A percentile compares a stretch with the other conserved stretches of the same genome.
Conservation (phyloP, 2,329 filamentous ascomycete species). For the Diaporthe citrichinensis region DNA sequence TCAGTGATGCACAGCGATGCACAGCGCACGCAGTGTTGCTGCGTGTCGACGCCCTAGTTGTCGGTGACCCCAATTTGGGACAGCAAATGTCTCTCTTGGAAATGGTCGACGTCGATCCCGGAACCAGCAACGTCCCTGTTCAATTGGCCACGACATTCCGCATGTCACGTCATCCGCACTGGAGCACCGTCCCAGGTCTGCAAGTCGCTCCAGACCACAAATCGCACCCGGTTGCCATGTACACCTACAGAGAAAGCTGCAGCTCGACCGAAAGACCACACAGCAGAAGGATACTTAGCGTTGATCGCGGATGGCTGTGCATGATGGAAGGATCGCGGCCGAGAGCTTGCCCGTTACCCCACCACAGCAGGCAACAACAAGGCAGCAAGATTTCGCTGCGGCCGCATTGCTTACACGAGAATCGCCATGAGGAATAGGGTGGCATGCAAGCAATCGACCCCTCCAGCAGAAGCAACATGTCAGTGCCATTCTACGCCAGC, state of each 20-base stretch:
- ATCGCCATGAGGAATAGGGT: neutral
- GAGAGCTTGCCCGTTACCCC: neutral
- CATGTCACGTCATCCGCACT: constrained; percentile 14
- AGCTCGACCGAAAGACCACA: neutral
- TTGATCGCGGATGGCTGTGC: constrained; percentile 8
- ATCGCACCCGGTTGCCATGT: too few species aligned
- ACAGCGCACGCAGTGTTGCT: constrained; percentile 22
- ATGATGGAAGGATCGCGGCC: constrained; percentile 21
- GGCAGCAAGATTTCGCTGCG: constrained; percentile 14
- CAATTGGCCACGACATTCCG: constrained; percentile 10
- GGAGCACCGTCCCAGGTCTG: neutral
- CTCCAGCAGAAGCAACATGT: neutral
- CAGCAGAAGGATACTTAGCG: neutral
- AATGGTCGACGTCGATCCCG: neutral
- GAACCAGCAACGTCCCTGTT: constrained; percentile 25
- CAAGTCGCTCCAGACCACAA: neutral
- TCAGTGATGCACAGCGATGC: neutral
- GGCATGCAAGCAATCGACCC: neutral
- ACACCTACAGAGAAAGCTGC: neutral
- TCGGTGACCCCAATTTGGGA: neutral
- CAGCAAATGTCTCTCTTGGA: constrained; percentile 4
- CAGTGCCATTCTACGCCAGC: neutral
- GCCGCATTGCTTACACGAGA: neutral
- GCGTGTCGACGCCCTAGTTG: neutral
- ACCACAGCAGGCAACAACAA: neutral